These are phyloP conservation scores for Polymyxa betae DNA, from an alignment of 208 protist species.

Conservation along the genomic window DNA sequence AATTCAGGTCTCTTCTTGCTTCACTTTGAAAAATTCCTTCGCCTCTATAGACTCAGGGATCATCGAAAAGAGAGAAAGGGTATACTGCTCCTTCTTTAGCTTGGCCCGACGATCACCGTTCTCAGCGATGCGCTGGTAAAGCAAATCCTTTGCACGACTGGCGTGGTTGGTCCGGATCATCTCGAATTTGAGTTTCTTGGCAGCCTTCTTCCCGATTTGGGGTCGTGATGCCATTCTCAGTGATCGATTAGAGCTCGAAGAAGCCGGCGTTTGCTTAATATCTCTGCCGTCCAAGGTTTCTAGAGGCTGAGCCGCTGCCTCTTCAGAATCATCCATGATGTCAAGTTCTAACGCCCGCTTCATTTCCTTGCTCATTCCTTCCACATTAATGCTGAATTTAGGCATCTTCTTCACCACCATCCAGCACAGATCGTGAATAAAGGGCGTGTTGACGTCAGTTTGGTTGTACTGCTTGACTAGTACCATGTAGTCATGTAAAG, in stretches of 20 bases:
- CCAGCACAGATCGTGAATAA: not conserved
- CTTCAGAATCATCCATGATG: not conserved
- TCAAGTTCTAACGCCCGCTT: not conserved
- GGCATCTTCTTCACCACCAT: not conserved
- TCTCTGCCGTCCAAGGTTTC: no score
- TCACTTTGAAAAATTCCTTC: no score
- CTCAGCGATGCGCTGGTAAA: not conserved
- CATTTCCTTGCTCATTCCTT: not conserved
- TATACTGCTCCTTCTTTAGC: not conserved
- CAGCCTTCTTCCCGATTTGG: not conserved
- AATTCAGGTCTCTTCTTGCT: no score
- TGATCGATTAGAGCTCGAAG: not conserved
- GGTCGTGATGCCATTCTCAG: not conserved
- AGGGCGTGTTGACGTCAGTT: not conserved
- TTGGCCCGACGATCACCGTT: not conserved
- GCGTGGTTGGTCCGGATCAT: no score
- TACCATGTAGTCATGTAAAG: not conserved
- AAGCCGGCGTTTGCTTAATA: not conserved
- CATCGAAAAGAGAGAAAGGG: not conserved
- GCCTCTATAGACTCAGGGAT: not conserved
- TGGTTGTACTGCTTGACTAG: conserved; percentile 26
- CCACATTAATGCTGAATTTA: not conserved
- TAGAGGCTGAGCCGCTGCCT: no score
- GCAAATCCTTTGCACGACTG: not conserved
- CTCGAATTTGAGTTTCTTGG: not conserved